phyloP scores from a whole-genome alignment of 2,329 filamentous ascomycete species.

The Ophiocordyceps camponoti-floridani region DNA sequence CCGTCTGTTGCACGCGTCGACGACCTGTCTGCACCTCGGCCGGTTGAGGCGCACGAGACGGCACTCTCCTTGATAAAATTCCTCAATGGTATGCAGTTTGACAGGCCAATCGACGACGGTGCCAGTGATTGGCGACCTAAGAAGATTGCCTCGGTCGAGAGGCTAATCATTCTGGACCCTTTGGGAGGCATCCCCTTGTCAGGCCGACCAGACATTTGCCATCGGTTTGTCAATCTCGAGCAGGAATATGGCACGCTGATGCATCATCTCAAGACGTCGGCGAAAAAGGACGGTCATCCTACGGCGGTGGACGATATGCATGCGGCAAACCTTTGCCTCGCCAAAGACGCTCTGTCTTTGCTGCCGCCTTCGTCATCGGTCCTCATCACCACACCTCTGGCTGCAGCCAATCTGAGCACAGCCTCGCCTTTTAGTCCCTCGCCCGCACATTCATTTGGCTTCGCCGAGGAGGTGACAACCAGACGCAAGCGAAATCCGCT shows the following conservation, averaged over 20 bases:
- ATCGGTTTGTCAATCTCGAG: slow-evolving; percentile 71
- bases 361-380: slow-evolving; percentile 74
- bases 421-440: slow-evolving; percentile 16
- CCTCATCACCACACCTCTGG: slow-evolving; percentile 70
- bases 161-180: slow-evolving; percentile 77
- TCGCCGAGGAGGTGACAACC: slow-evolving; percentile 33
- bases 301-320: slow-evolving; percentile 23
- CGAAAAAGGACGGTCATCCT: neutral
- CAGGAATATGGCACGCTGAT: slow-evolving; percentile 65
- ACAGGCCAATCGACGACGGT: slow-evolving; percentile 1
- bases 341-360: slow-evolving; percentile 51
- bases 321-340: slow-evolving; percentile 54
- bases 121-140: slow-evolving; percentile 19
- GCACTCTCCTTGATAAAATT: slow-evolving; percentile 62
- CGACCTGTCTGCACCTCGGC: slow-evolving; percentile 18
- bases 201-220: slow-evolving; percentile 16
- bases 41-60: slow-evolving; percentile 37
- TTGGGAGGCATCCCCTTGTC: slow-evolving; percentile 66
- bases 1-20: slow-evolving; percentile 23
- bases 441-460: slow-evolving; percentile 33
- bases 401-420: slow-evolving; percentile 41
- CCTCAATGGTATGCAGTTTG: slow-evolving; percentile 47
- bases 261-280: slow-evolving; percentile 31
- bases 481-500: slow-evolving; percentile 56
- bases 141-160: slow-evolving; percentile 50